These are phyloP conservation scores for Penicillium paneum DNA, from an alignment of 2,329 filamentous ascomycete genomes.

Conservation along the genomic window DNA sequence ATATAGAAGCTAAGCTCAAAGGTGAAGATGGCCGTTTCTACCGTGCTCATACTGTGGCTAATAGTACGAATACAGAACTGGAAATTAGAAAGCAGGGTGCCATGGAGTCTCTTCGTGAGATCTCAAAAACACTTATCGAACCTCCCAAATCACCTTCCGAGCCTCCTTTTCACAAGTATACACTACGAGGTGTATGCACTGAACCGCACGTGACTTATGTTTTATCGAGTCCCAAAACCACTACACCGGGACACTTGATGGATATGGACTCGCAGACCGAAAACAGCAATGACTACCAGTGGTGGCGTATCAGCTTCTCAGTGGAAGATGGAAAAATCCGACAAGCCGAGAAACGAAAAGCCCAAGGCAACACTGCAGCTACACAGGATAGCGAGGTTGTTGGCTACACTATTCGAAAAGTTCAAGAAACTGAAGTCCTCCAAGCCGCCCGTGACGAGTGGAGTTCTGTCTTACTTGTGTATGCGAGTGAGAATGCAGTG, in stretches of 20 bases:
- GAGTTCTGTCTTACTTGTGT: slow-evolving; percentile 55
- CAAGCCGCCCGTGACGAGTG: slow-evolving; percentile 53
- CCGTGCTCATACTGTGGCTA: slow-evolving; percentile 4
- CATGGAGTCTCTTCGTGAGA: slow-evolving; percentile 41
- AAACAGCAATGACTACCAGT: slow-evolving; percentile 43
- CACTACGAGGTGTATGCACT: slow-evolving; percentile 58
- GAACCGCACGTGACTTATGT: slow-evolving; percentile 58
- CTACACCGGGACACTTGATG: slow-evolving; percentile 26
- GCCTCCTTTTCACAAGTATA: slow-evolving; percentile 50
- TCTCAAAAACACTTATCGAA: slow-evolving; percentile 48
- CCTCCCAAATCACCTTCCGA: slow-evolving; percentile 41
- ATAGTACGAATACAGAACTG: slow-evolving; percentile 35
- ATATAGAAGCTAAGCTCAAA: slow-evolving; percentile 42
- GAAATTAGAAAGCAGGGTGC: slow-evolving; percentile 43
- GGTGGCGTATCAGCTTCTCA: slow-evolving; percentile 57
- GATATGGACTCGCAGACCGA: slow-evolving; percentile 29
- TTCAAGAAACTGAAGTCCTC: slow-evolving; percentile 55
- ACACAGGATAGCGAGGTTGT: slow-evolving; percentile 34
- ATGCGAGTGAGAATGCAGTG: slow-evolving; percentile 53
- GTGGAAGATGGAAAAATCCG: slow-evolving; percentile 41
- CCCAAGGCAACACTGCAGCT: slow-evolving; percentile 15
- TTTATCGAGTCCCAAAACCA: slow-evolving; percentile 38
- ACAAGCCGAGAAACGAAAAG: slow-evolving; percentile 26
- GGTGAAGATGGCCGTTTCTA: slow-evolving; percentile 23
- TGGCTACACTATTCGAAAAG: slow-evolving; percentile 42